Evolutionary conservation across 208 protist species (phyloP).

Genomic region (Crithidia bombi): DNA sequence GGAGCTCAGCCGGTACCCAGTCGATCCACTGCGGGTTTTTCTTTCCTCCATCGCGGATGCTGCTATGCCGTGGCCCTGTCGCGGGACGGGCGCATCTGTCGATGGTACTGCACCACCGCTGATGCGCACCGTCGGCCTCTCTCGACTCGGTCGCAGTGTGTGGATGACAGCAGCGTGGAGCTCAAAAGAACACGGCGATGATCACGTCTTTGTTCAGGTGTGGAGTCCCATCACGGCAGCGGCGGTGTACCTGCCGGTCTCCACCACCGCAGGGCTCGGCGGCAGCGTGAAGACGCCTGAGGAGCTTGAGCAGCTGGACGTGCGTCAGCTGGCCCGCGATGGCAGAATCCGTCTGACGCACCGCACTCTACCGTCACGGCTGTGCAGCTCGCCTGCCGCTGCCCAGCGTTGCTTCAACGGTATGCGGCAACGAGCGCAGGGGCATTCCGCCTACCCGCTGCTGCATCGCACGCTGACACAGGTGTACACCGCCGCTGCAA

Average conservation of each 20-base stretch:
- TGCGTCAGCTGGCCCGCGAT: slow-evolving; percentile 13
- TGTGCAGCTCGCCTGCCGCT: slow-evolving; percentile 5
- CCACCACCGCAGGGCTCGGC: slow-evolving; percentile 14
- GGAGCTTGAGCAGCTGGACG: slow-evolving; percentile 8
- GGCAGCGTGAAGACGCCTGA: slow-evolving; percentile 8
- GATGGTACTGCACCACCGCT: not conserved
- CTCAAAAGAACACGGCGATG: not conserved
- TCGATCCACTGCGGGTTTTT: slow-evolving; percentile 48
- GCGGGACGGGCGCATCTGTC: not conserved
- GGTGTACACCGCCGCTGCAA: slow-evolving; percentile 12
- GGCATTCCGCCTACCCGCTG: slow-evolving; percentile 23
- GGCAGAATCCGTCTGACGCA: slow-evolving; percentile 27
- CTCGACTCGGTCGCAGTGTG: slow-evolving; percentile 57
- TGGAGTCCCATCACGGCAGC: slow-evolving; percentile 48
- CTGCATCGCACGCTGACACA: slow-evolving; percentile 20
- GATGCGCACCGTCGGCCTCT: slow-evolving; percentile 41
- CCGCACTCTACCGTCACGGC: not conserved
- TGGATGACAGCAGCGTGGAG: slow-evolving; percentile 57
- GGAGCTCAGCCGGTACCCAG: slow-evolving; percentile 46
- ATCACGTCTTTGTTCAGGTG: slow-evolving; percentile 28
- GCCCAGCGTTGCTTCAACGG: not conserved
- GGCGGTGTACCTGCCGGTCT: slow-evolving; percentile 25
- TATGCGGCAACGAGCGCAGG: slow-evolving; percentile 3
- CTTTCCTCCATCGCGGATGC: slow-evolving; percentile 44
- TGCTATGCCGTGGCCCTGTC: slow-evolving; percentile 27